Conservation (phyloP, 225 moss, liverwort and hornwort species). For the Marchantia paleacea region DNA sequence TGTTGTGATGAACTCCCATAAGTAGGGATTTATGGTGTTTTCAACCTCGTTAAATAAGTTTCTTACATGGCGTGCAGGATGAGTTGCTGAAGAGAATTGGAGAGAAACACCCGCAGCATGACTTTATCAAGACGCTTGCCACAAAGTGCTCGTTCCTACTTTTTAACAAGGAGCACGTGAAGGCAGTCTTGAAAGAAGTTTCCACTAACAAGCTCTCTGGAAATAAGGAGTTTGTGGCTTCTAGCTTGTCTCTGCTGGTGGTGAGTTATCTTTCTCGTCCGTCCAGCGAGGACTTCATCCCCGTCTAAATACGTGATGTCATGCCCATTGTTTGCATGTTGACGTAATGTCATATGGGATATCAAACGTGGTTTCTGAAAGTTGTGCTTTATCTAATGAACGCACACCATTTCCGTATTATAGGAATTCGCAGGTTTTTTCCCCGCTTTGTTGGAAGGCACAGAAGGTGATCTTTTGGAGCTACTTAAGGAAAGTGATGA, state of each 20-base stretch:
- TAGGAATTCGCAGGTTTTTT: conserved; percentile 90
- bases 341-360: not conserved
- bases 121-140: conserved; percentile 73
- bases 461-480: conserved; percentile 72
- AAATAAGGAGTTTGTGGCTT: conserved; percentile 53
- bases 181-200: conserved; percentile 58
- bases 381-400: not conserved
- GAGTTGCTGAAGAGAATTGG: conserved; percentile 68
- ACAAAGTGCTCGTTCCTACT: conserved; percentile 77
- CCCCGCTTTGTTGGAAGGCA: conserved; percentile 76
- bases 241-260: conserved; percentile 77
- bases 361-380: not conserved
- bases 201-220: conserved; percentile 54
- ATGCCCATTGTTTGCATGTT: not conserved
- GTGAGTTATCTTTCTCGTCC: conserved; percentile 37
- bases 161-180: conserved; percentile 81
- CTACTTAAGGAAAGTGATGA: conserved; percentile 88
- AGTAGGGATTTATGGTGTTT: no score
- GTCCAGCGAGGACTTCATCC: not conserved
- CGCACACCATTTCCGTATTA: not conserved
- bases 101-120: conserved; percentile 77
- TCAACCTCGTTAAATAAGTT: no score
- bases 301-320: not conserved
- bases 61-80: conserved; percentile 45
- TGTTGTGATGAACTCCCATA: no score